These are phyloP conservation scores for Globisporangium spiculum DNA, from an alignment of 352 stramenopile species.

Conservation along the genomic window DNA sequence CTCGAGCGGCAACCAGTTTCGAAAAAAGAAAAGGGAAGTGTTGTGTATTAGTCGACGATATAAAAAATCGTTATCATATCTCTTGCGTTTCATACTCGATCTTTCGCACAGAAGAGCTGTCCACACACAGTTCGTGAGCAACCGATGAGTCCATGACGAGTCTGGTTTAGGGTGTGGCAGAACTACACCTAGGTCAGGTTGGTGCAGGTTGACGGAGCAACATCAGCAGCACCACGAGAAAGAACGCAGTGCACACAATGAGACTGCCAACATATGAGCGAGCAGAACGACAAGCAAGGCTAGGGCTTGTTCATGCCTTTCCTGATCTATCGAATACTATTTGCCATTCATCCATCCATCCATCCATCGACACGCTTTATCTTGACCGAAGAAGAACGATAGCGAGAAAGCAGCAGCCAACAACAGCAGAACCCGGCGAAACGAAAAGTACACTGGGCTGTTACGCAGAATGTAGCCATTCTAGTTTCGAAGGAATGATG, in stretches of 20 bases:
- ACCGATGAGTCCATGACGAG: background rate
- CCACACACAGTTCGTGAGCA: background rate
- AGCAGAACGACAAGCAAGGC: background rate
- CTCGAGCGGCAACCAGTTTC: background rate
- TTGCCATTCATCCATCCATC: background rate
- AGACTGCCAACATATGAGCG: background rate
- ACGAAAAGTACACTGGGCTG: background rate
- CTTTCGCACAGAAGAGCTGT: background rate
- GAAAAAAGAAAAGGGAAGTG: background rate
- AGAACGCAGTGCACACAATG: background rate
- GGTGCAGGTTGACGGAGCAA: background rate
- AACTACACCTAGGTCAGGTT: background rate
- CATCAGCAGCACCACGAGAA: background rate
- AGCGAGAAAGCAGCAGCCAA: background rate
- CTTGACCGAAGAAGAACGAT: background rate
- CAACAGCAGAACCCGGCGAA: background rate
- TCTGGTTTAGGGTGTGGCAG: background rate
- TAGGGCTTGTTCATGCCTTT: background rate
- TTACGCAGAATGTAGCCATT: conserved; percentile 9
- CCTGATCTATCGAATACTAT: conserved; percentile 3
- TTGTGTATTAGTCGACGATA: background rate
- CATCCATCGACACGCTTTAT: background rate
- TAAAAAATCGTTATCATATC: background rate
- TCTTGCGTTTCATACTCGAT: background rate
- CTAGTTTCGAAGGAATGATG: background rate